Evolutionary conservation across 2,329 filamentous ascomycete genomes (phyloP).

Genomic region (Fusarium heterosporum): DNA sequence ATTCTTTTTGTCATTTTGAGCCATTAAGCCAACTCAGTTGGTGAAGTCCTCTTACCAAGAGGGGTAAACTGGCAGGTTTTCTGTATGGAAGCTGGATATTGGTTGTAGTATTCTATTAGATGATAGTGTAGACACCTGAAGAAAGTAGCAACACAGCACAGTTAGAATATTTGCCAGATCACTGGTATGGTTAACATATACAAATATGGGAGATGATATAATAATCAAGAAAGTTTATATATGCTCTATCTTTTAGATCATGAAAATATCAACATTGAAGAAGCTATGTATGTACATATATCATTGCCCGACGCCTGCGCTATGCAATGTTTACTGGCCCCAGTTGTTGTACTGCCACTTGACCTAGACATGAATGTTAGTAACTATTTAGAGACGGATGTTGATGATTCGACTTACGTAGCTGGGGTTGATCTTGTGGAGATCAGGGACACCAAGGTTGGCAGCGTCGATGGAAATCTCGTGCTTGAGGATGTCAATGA

Average conservation of each 20-base stretch:
- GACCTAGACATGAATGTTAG: conserved; percentile 27
- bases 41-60: too few species aligned
- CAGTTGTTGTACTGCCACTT: conserved; percentile 46
- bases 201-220: background rate
- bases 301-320: conserved; percentile 6
- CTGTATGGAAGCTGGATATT: too few species aligned
- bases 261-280: conserved; percentile 37
- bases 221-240: background rate
- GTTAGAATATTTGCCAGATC: background rate
- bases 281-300: conserved; percentile 36
- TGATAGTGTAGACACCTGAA: background rate
- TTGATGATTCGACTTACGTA: conserved; percentile 32
- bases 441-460: conserved; percentile 56
- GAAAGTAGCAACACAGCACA: background rate
- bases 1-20: background rate
- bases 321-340: conserved; percentile 33
- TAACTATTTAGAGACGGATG: background rate
- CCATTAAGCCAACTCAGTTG: background rate
- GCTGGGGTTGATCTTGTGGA: conserved; percentile 51
- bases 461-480: conserved; percentile 60
- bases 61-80: too few species aligned
- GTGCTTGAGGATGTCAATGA: conserved; percentile 59
- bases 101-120: too few species aligned
- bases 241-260: conserved; percentile 23
- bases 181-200: too few species aligned